These are phyloP conservation scores for Podila clonocystis DNA, from an alignment of 192 early-diverging fungal species.

Conservation along the genomic window DNA sequence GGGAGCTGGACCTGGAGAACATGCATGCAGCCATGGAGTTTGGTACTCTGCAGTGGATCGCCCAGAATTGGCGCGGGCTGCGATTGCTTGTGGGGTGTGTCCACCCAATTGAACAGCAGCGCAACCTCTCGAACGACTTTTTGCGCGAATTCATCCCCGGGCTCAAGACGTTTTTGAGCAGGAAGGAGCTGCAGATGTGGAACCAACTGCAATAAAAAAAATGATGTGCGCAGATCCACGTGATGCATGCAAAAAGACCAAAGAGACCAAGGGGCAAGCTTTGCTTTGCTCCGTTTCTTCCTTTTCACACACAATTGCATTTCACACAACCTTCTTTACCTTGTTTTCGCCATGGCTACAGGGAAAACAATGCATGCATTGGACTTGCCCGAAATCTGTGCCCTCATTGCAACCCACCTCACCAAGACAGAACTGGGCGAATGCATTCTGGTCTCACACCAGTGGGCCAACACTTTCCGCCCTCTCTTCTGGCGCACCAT, in stretches of 20 bases:
- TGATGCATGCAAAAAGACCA: too few relatives aligned
- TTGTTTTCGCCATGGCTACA: too few relatives aligned
- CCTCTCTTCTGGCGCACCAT: conserved; percentile 26
- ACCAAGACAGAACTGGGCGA: conserved; percentile 16
- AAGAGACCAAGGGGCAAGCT: too few relatives aligned
- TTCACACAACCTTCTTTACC: too few relatives aligned
- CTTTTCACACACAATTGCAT: too few relatives aligned
- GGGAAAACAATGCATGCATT: conserved; percentile 11
- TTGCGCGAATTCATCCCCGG: not conserved
- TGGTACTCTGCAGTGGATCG: conserved; percentile 18
- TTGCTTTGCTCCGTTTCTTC: too few relatives aligned
- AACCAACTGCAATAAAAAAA: not conserved
- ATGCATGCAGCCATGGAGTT: conserved; percentile 15
- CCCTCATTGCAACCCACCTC: conserved; percentile 11
- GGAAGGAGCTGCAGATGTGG: not conserved
- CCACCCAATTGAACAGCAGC: conserved; percentile 4
- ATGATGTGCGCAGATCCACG: too few relatives aligned
- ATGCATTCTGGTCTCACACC: conserved; percentile 25
- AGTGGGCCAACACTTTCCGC: conserved; percentile 12
- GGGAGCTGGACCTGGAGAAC: conserved; percentile 7
- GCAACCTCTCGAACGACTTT: conserved; percentile 8
- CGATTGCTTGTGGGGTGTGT: conserved; percentile 13
- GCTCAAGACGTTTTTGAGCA: not conserved
- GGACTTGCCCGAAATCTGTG: conserved; percentile 24
- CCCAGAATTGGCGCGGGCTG: conserved; percentile 13